A percentile compares a stretch with the other conserved stretches of the same genome.
These are phyloP conservation scores for Evernia prunastri DNA, from an alignment of 495 filamentous ascomycete species.

Conservation along the genomic window DNA sequence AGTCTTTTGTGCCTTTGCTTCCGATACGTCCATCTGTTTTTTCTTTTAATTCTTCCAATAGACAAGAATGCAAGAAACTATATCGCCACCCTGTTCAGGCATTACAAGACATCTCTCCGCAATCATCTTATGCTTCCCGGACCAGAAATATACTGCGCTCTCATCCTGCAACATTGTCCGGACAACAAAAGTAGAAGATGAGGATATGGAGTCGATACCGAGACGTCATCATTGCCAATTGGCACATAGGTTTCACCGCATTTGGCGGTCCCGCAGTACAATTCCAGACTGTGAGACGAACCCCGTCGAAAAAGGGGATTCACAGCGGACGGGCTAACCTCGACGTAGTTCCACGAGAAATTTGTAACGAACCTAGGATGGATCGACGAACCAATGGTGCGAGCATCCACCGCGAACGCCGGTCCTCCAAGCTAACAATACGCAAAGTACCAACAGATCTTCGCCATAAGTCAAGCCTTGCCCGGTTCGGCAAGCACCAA, in stretches of 20 bases:
- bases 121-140: background rate
- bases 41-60: background rate
- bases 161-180: background rate
- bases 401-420: conserved; percentile 8
- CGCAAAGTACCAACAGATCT: conserved; percentile 73
- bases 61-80: background rate
- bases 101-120: no score
- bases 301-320: background rate
- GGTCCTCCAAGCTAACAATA: background rate
- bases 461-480: conserved; percentile 69
- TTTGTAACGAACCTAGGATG: conserved; percentile 60
- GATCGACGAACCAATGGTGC: conserved; percentile 69
- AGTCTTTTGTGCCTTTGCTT: background rate
- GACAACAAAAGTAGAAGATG: conserved; percentile 13
- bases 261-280: conserved; percentile 70
- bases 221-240: conserved; percentile 46
- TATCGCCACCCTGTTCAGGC: background rate
- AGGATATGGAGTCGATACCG: conserved; percentile 21
- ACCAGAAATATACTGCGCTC: background rate
- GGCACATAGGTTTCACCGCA: conserved; percentile 63
- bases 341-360: conserved; percentile 42
- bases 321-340: background rate
- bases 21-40: background rate
- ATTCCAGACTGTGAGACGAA: conserved; percentile 52
- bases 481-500: conserved; percentile 74